Evolutionary conservation across 495 filamentous ascomycete genomes (phyloP).

Genomic region (Xylaria longipes): DNA sequence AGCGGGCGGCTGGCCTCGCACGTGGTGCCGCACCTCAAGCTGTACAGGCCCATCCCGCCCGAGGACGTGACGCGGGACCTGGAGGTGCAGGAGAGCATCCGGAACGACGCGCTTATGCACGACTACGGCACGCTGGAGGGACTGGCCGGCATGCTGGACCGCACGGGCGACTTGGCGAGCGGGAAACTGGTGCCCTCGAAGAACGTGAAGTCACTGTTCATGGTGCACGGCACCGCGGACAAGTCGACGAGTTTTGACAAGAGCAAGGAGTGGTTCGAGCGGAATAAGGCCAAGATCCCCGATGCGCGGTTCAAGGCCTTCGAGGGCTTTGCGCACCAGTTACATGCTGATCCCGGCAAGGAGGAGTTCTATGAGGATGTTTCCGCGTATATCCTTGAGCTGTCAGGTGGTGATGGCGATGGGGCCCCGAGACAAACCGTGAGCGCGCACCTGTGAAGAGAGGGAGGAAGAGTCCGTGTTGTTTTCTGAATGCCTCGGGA

Average conservation of each 20-base stretch:
- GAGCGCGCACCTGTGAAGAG: conserved; percentile 16
- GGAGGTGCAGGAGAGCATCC: conserved; percentile 59
- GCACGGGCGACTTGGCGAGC: conserved; percentile 57
- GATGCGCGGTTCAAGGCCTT: conserved; percentile 76
- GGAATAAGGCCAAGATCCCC: conserved; percentile 52
- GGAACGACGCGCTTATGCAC: conserved; percentile 72
- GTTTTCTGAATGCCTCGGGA: neutral
- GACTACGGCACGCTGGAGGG: conserved; percentile 81
- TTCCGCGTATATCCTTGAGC: conserved; percentile 72
- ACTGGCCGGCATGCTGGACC: conserved; percentile 75
- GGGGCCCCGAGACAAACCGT: neutral
- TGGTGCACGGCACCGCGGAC: conserved; percentile 74
- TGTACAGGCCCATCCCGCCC: conserved; percentile 62
- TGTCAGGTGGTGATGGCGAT: conserved; percentile 31
- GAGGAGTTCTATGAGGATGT: conserved; percentile 73
- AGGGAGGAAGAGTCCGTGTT: neutral
- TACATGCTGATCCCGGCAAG: conserved; percentile 74
- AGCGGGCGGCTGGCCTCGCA: conserved; percentile 68
- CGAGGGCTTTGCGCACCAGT: conserved; percentile 78
- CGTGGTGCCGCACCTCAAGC: conserved; percentile 66
- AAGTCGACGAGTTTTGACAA: conserved; percentile 66
- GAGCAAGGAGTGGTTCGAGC: conserved; percentile 66
- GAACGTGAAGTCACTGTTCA: conserved; percentile 56
- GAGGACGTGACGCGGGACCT: conserved; percentile 68
- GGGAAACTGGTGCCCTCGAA: conserved; percentile 49